Percentiles rank a stretch among this genome's conserved stretches.
Evolutionary conservation across 345 rosid species (phyloP).

Genomic region (Brassica rapa): DNA sequence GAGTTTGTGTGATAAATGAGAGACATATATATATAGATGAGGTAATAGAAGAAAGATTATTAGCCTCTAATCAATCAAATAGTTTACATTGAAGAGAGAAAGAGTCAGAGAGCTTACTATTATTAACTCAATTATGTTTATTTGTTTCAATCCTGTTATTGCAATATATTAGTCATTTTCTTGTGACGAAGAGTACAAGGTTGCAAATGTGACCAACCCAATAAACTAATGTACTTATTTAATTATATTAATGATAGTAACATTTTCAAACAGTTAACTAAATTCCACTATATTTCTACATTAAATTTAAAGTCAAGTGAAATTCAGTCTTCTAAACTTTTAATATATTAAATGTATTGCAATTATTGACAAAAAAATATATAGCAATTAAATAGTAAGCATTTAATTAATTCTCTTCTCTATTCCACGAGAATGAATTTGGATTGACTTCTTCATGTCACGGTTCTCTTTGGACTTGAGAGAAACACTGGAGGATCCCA

Average conservation of each 20-base stretch:
- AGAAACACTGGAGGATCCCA: neutral
- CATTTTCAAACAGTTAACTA: no score
- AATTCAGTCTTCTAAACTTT: neutral
- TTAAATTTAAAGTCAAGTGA: neutral
- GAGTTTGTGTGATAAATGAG: conserved; percentile 33
- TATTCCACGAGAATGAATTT: neutral
- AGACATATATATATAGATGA: neutral
- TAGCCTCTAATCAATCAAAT: neutral
- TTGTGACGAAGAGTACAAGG: no score
- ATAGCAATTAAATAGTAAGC: neutral
- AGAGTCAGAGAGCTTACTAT: neutral
- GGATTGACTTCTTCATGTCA: neutral
- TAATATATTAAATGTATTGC: neutral
- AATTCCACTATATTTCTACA: neutral
- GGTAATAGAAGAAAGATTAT: neutral
- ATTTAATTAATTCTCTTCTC: neutral
- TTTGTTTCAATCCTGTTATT: neutral
- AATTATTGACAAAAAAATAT: neutral
- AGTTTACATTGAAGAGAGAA: neutral
- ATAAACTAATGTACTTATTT: no score
- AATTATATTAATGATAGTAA: neutral
- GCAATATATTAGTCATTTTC: neutral
- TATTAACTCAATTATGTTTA: neutral
- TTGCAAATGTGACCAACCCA: no score
- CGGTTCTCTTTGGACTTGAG: neutral